These are phyloP conservation scores for Domatiomyces catenatus DNA, from an alignment of 2,329 filamentous ascomycete genomes.

Conservation along the genomic window DNA sequence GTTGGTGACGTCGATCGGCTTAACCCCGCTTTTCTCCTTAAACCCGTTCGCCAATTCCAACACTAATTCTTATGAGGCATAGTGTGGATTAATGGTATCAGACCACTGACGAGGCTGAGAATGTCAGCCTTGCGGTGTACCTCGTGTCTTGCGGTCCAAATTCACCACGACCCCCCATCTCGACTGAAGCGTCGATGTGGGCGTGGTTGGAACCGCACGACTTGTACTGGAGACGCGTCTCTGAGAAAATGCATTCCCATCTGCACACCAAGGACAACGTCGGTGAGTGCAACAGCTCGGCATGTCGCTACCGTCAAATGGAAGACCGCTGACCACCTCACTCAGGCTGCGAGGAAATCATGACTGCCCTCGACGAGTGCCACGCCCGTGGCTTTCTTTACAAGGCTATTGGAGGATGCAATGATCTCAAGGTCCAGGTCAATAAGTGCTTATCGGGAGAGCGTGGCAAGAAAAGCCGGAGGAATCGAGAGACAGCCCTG, in stretches of 20 bases:
- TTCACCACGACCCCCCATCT: background rate
- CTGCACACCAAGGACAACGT: constrained; percentile 82
- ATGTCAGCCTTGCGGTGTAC: background rate
- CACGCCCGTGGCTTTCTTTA: constrained; percentile 83
- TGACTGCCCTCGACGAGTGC: constrained; percentile 87
- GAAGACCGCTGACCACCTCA: constrained; percentile 6
- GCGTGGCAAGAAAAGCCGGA: constrained; percentile 58
- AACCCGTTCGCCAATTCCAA: background rate
- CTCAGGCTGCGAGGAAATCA: constrained; percentile 83
- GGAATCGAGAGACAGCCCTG: constrained; percentile 57
- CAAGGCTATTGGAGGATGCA: constrained; percentile 85
- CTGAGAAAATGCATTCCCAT: constrained; percentile 74
- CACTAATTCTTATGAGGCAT: too few relatives aligned
- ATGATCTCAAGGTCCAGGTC: constrained; percentile 66
- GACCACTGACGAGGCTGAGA: background rate
- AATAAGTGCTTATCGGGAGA: constrained; percentile 72
- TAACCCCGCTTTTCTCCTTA: background rate
- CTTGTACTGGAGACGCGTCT: constrained; percentile 17
- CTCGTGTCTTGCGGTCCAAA: background rate
- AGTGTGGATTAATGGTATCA: background rate
- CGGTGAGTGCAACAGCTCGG: constrained; percentile 39
- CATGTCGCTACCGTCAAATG: background rate
- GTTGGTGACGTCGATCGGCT: background rate
- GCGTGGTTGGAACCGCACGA: constrained; percentile 18
- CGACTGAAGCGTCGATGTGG: constrained; percentile 12